phyloP scores from a whole-genome alignment of 208 protist genomes.

The Phytomonas sp. region DNA sequence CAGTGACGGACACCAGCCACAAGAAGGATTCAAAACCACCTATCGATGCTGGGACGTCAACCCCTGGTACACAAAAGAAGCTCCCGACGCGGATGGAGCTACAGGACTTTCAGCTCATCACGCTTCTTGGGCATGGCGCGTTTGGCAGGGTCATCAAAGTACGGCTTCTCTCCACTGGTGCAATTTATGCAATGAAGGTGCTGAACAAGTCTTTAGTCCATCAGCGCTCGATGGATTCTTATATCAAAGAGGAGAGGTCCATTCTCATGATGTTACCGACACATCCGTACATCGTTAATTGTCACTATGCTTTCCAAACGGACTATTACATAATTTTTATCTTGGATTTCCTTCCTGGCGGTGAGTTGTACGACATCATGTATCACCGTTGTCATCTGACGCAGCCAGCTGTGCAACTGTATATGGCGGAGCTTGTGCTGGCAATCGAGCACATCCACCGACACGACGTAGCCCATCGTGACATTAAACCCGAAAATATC shows the following conservation, averaged over 20 bases:
- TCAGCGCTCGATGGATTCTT: slow-evolving; percentile 75
- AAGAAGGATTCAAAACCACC: neutral
- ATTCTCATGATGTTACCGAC: slow-evolving; percentile 69
- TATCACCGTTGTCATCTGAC: slow-evolving; percentile 52
- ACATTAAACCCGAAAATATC: slow-evolving; percentile 90
- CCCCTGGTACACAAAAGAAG: neutral
- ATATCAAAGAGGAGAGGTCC: slow-evolving; percentile 78
- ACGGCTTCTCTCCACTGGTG: slow-evolving; percentile 26
- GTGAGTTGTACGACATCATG: slow-evolving; percentile 91
- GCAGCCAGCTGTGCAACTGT: slow-evolving; percentile 57
- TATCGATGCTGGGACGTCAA: neutral
- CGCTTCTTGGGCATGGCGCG: slow-evolving; percentile 85
- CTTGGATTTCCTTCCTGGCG: slow-evolving; percentile 91
- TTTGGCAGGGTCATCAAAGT: slow-evolving; percentile 95
- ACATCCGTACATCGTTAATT: slow-evolving; percentile 84
- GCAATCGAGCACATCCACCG: slow-evolving; percentile 86
- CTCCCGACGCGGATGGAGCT: slow-evolving; percentile 26
- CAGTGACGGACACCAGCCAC: neutral
- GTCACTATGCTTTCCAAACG: slow-evolving; percentile 86
- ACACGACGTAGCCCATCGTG: slow-evolving; percentile 77
- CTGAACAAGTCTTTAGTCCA: slow-evolving; percentile 79
- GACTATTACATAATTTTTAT: slow-evolving; percentile 85
- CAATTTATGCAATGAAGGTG: slow-evolving; percentile 90
- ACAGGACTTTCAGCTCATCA: slow-evolving; percentile 84
- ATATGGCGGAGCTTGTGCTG: slow-evolving; percentile 86